Base-by-base conservation (phyloP, 2,329 filamentous ascomycete genomes). In the Botrytis fabae region DNA sequence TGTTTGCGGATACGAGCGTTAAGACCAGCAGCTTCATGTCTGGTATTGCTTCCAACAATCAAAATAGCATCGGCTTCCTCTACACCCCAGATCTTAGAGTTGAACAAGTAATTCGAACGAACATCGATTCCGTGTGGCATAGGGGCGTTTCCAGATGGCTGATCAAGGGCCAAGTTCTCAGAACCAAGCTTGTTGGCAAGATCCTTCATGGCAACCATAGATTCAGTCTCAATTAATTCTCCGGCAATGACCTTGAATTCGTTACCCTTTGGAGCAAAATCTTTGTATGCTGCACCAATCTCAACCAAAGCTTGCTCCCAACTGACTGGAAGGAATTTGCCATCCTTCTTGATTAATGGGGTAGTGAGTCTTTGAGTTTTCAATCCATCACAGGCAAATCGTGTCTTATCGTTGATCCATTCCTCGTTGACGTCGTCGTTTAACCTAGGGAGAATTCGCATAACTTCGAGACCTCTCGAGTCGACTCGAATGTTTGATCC, bases 361-460 rank as follows among this genome's bases (percentile, higher is more conserved):
- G 95, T 96, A 51, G 96, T 98, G 73, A 99, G 87, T 81, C 96
- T 90, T 84, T 99, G 96, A 64, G 95, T 98, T 89, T 95, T 97
- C 77, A 99, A 87, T 68, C 96, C 96, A 82, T 99, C 96, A 82
- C 95, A 97, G 60, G 96, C 95, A 82, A 98, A 99, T 77, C 96
- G 91, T 59, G 94, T 91, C 88, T 98, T 99, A 86, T 99, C 96
- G 84, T 98, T 96, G 83, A 99, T 98, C 96, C 96, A 99, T 84
- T 99, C 96, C 85, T 99, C 96, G 83, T 99, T 99, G 79, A 99
- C 90, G 80, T 98, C 95, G 81, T 99, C 96, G 82, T 99, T 99
- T 75, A 99, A 87, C 79, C 96, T 90, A 74, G 96, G 96, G 25
- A 98, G 82, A 74, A 99, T 88, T 79, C 96, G 92, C 95, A 99